These are phyloP conservation scores for Exophiala xenobiotica DNA, from an alignment of 2,329 filamentous ascomycete species.

Conservation along the genomic window DNA sequence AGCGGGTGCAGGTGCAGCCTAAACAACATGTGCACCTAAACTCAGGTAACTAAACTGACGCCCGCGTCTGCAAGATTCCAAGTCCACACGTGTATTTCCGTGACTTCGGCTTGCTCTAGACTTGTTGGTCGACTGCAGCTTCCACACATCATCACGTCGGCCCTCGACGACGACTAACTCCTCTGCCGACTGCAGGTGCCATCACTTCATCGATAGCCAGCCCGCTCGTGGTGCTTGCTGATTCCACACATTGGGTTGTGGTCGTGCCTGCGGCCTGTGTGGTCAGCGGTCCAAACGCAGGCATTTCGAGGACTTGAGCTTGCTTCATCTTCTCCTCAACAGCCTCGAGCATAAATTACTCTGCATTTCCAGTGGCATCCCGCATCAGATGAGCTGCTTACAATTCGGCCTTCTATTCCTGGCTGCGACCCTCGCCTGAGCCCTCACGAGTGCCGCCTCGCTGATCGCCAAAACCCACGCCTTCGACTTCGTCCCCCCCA, in stretches of 20 bases:
- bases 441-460: constrained; percentile 1
- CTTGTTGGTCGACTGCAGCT: neutral
- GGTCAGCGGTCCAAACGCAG: neutral
- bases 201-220: constrained; percentile 2
- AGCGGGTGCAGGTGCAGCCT: neutral
- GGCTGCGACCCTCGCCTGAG: constrained; percentile 7
- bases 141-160: constrained; percentile 3
- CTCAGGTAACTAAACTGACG: neutral
- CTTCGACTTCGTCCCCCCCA: constrained; percentile 18
- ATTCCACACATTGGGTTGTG: neutral
- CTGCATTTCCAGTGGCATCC: constrained; percentile 16
- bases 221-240: neutral
- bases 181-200: neutral
- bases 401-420: constrained; percentile 3
- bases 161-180: neutral
- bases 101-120: neutral
- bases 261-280: constrained; percentile 3
- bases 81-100: neutral
- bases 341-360: constrained; percentile 11
- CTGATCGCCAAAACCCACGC: constrained; percentile 11
- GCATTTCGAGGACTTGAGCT: constrained; percentile 2
- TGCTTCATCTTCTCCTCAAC: constrained; percentile 5
- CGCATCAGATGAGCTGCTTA: constrained; percentile 20
- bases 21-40: constrained; percentile 3
- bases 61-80: neutral